Conservation (phyloP, 805 yeast genomes). For the Cyberlindnera mississippiensis region DNA sequence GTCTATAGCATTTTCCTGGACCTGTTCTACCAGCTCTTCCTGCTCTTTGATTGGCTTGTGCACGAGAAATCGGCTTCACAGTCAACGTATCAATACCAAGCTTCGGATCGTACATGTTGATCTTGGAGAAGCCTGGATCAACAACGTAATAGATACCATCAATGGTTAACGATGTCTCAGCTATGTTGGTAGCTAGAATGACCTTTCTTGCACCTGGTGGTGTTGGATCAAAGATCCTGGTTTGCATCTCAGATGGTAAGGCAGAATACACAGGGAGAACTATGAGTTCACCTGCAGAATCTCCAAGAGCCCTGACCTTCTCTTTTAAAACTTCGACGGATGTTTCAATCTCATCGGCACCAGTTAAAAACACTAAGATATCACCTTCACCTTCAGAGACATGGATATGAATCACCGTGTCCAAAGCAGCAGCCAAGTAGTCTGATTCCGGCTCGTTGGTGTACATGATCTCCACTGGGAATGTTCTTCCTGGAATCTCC, state of each 20-base stretch:
- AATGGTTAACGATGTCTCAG: slow-evolving; percentile 96
- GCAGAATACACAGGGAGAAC: slow-evolving; percentile 93
- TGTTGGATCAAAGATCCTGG: slow-evolving; percentile 67
- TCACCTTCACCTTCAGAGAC: slow-evolving; percentile 77
- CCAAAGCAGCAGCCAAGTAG: slow-evolving; percentile 72
- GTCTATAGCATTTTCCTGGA: slow-evolving; percentile 82
- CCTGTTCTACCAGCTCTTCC: slow-evolving; percentile 99
- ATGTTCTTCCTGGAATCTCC: slow-evolving; percentile 87
- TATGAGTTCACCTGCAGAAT: slow-evolving; percentile 68
- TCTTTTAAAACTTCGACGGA: slow-evolving; percentile 59
- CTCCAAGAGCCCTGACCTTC: slow-evolving; percentile 62
- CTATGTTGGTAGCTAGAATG: slow-evolving; percentile 90
- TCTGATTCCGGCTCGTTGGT: slow-evolving; percentile 67
- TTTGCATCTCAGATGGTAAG: slow-evolving; percentile 78
- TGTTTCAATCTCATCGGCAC: slow-evolving; percentile 96
- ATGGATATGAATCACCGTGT: slow-evolving; percentile 75
- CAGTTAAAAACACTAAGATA: slow-evolving; percentile 87
- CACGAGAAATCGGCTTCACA: slow-evolving; percentile 89
- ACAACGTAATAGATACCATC: slow-evolving; percentile 91
- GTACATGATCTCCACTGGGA: slow-evolving; percentile 72
- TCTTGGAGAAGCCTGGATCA: slow-evolving; percentile 90
- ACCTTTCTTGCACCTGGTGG: slow-evolving; percentile 74
- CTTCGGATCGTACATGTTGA: slow-evolving; percentile 92
- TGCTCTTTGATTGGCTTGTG: slow-evolving; percentile 90
- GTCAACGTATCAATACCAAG: slow-evolving; percentile 88